A percentile compares a stretch with the other conserved stretches of the same genome.
Evolutionary conservation across 495 filamentous ascomycete genomes (phyloP).

Genomic region (Pyrenula massariospora): DNA sequence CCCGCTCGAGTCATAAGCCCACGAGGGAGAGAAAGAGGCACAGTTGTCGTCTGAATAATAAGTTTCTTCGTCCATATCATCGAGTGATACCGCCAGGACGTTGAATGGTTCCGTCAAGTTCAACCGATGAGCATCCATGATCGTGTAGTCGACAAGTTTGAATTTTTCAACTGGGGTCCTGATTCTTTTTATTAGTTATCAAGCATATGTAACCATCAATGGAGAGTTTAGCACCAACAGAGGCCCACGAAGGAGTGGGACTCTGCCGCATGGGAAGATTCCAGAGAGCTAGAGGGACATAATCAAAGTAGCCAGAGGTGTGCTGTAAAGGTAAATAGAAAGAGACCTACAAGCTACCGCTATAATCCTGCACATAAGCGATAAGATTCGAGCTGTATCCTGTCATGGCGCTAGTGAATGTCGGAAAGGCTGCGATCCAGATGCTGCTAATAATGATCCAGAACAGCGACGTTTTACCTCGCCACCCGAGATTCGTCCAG

Average conservation of each 20-base stretch:
- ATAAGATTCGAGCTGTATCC: conserved; percentile 11
- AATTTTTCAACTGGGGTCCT: not conserved
- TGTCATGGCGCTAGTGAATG: conserved; percentile 17
- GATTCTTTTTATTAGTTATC: too few relatives aligned
- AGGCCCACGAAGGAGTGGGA: too few relatives aligned
- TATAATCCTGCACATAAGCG: conserved; percentile 2
- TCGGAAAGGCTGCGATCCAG: conserved; percentile 16
- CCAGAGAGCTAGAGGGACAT: too few relatives aligned
- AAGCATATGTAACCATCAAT: too few relatives aligned
- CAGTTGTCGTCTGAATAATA: not conserved
- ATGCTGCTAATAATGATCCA: conserved; percentile 6
- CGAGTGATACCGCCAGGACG: not conserved
- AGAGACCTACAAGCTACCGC: not conserved
- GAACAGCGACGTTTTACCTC: conserved; percentile 3
- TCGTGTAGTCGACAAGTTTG: not conserved
- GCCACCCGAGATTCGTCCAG: conserved; percentile 6
- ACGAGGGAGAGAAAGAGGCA: not conserved
- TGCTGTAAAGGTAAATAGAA: too few relatives aligned
- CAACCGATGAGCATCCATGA: not conserved
- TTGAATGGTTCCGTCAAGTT: not conserved
- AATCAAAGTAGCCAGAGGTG: too few relatives aligned
- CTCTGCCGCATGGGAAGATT: too few relatives aligned
- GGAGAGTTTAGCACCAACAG: too few relatives aligned
- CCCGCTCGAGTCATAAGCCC: not conserved
- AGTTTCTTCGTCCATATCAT: not conserved